These are phyloP conservation scores for Pistacia vera DNA, from an alignment of 345 rosid species.

Conservation along the genomic window DNA sequence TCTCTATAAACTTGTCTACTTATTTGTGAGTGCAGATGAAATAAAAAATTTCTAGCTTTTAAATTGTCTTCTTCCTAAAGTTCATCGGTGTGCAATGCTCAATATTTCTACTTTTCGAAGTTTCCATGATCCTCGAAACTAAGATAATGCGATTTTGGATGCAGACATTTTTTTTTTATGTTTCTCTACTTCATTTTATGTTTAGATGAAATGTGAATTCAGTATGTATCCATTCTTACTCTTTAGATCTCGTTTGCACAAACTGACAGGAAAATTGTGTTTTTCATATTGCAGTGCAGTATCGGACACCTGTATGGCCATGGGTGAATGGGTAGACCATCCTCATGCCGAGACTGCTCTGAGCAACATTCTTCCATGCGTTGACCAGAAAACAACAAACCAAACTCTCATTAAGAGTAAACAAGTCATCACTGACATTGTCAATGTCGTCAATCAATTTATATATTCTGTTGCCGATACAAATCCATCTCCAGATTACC, in stretches of 20 bases:
- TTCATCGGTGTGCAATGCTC: not conserved
- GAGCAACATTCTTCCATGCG: constrained; percentile 90
- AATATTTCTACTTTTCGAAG: not conserved
- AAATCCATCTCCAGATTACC: constrained; percentile 60
- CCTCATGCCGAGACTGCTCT: constrained; percentile 92
- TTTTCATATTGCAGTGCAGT: constrained; percentile 56
- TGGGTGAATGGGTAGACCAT: constrained; percentile 94
- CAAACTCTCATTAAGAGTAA: constrained; percentile 86
- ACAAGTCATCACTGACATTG: constrained; percentile 82
- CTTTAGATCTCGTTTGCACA: not conserved
- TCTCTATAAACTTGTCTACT: not conserved
- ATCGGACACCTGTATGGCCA: constrained; percentile 86
- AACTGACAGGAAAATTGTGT: not conserved
- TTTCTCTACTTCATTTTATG: not conserved
- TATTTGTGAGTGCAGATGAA: constrained; percentile 14
- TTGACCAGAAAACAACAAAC: constrained; percentile 87
- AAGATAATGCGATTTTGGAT: not conserved
- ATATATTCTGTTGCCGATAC: constrained; percentile 77
- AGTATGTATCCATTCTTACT: too few species aligned
- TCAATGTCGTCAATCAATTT: constrained; percentile 75
- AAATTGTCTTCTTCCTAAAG: not conserved
- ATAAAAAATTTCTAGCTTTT: not conserved
- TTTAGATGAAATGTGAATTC: not conserved
- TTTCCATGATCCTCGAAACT: not conserved
- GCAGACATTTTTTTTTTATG: not conserved